These are phyloP conservation scores for Amyloporia xantha DNA, from an alignment of 768 basidiomycete genomes.

Conservation along the genomic window DNA sequence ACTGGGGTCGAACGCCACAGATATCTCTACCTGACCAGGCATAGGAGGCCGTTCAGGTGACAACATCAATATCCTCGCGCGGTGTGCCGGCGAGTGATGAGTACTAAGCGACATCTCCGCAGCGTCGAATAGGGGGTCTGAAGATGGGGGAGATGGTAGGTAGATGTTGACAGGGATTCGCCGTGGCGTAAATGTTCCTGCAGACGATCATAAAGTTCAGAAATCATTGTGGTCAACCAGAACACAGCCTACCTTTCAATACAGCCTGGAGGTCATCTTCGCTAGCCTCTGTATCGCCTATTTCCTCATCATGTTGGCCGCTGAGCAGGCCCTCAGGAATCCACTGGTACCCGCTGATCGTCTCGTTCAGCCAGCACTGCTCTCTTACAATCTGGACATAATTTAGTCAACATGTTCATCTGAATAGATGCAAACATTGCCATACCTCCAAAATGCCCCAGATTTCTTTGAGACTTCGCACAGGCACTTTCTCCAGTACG, in stretches of 20 bases:
- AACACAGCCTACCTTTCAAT: slow-evolving; percentile 44
- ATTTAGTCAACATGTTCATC: background rate
- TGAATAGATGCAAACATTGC: slow-evolving; percentile 1
- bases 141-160: slow-evolving; percentile 36
- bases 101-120: slow-evolving; percentile 29
- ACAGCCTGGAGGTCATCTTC: slow-evolving; percentile 58
- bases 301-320: slow-evolving; percentile 27
- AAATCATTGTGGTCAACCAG: too few species aligned
- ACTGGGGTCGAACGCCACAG: slow-evolving; percentile 53
- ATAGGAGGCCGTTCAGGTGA: slow-evolving; percentile 61
- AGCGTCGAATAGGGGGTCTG: slow-evolving; percentile 33
- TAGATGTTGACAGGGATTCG: slow-evolving; percentile 72
- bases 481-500: slow-evolving; percentile 60
- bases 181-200: slow-evolving; percentile 47
- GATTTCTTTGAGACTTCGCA: slow-evolving; percentile 65
- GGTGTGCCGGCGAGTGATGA: slow-evolving; percentile 15
- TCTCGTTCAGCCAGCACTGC: slow-evolving; percentile 81
- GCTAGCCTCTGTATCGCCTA: slow-evolving; percentile 45
- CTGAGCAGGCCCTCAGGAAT: slow-evolving; percentile 39
- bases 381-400: slow-evolving; percentile 59
- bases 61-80: slow-evolving; percentile 54
- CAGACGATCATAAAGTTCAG: too few species aligned
- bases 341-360: slow-evolving; percentile 58
- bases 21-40: slow-evolving; percentile 58
- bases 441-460: slow-evolving; percentile 74